These are phyloP conservation scores for Acanthamoeba royreba DNA, from an alignment of 208 protist species.

Conservation along the genomic window DNA sequence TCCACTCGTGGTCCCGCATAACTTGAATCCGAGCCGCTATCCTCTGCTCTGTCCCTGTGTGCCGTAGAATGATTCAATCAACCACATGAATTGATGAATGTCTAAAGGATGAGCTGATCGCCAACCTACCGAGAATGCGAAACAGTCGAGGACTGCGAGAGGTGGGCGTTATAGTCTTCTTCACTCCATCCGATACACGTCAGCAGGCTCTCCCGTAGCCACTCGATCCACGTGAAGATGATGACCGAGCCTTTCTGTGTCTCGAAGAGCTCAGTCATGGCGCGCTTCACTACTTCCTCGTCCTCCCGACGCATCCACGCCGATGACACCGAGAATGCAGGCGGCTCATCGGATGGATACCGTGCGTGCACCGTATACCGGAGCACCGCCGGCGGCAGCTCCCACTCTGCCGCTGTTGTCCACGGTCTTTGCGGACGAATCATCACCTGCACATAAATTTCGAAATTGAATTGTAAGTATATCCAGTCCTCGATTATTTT, in stretches of 20 bases:
- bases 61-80: too few species aligned
- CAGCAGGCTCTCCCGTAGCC: neutral
- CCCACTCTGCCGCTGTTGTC: neutral
- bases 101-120: too few species aligned
- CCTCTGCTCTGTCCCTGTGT: too few species aligned
- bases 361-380: neutral
- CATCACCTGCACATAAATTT: too few species aligned
- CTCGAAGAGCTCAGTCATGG: neutral
- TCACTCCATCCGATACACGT: neutral
- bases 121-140: neutral
- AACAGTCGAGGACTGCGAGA: neutral
- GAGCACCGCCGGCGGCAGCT: neutral
- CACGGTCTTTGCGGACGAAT: neutral
- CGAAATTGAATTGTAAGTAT: too few species aligned
- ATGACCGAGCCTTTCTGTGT: slow-evolving; percentile 35
- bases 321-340: slow-evolving; percentile 1
- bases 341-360: neutral
- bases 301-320: slow-evolving; percentile 7
- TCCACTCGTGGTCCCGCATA: neutral
- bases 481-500: too few species aligned
- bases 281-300: slow-evolving; percentile 8
- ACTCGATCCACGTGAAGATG: slow-evolving; percentile 38
- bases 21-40: neutral
- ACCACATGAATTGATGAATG: too few species aligned
- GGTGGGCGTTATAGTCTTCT: neutral